Percentiles rank a stretch among this genome's conserved stretches.
These are phyloP conservation scores for Alternaria dauci DNA, from an alignment of 2,329 filamentous ascomycete genomes.

Conservation along the genomic window DNA sequence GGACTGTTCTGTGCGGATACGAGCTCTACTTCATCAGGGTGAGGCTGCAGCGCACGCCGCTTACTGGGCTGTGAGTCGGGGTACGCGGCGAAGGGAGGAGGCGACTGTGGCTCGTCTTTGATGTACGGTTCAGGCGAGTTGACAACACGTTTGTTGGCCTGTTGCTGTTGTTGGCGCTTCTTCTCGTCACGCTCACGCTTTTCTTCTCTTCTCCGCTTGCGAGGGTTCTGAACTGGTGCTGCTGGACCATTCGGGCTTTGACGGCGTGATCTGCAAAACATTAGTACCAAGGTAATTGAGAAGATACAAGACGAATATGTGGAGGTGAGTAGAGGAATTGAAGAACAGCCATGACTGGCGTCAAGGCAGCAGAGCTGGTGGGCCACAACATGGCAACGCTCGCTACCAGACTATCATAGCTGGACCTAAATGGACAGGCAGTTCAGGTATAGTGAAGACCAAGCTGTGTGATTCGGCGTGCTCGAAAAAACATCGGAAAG, in stretches of 20 bases:
- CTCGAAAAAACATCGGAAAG: constrained; percentile 32
- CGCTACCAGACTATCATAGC: background rate
- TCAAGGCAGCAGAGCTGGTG: background rate
- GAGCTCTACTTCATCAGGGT: constrained; percentile 51
- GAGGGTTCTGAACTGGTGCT: constrained; percentile 56
- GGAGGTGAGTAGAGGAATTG: background rate
- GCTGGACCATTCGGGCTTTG: constrained; percentile 56
- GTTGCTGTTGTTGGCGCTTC: constrained; percentile 36
- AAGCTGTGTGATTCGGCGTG: background rate
- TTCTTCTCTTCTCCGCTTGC: constrained; percentile 61
- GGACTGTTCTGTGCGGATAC: constrained; percentile 48
- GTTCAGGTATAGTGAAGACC: background rate
- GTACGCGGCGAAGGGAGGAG: constrained; percentile 61
- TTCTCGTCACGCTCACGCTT: constrained; percentile 46
- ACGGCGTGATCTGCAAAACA: constrained; percentile 42
- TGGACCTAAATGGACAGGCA: background rate
- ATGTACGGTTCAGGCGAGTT: constrained; percentile 61
- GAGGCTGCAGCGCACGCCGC: constrained; percentile 50
- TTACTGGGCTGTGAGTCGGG: constrained; percentile 51
- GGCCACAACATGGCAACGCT: background rate
- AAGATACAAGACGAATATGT: background rate
- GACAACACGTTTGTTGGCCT: constrained; percentile 44
- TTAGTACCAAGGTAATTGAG: constrained; percentile 19
- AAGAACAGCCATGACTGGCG: background rate
- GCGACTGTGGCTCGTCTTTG: constrained; percentile 70